Conservation (phyloP, 2,329 filamentous ascomycete genomes). For the Neopestalotiopsis clavispora region DNA sequence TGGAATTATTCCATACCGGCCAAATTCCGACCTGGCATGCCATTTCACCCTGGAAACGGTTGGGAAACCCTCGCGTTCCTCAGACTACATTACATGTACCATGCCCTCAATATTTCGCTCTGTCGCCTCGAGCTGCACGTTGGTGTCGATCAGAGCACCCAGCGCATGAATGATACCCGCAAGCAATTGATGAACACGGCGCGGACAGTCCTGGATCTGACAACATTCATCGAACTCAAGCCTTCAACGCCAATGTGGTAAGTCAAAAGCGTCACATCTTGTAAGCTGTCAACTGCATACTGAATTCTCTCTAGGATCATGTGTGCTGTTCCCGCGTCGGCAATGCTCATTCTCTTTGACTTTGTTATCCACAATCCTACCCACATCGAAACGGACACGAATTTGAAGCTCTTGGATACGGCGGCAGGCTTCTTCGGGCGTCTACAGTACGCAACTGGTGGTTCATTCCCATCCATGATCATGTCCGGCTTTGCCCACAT, state of each 20-base stretch:
- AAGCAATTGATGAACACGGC: slow-evolving; percentile 14
- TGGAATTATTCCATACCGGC: slow-evolving; percentile 6
- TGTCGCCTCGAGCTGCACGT: slow-evolving; percentile 14
- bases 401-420: slow-evolving; percentile 4
- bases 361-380: slow-evolving; percentile 16
- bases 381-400: slow-evolving; percentile 9
- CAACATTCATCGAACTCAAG: slow-evolving; percentile 13
- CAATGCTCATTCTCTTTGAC: slow-evolving; percentile 16
- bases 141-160: background rate
- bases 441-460: slow-evolving; percentile 12
- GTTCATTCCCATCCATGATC: background rate
- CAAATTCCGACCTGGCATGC: slow-evolving; percentile 12
- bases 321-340: slow-evolving; percentile 10
- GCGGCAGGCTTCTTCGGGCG: slow-evolving; percentile 8
- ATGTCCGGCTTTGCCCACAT: slow-evolving; percentile 16
- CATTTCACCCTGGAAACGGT: background rate
- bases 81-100: slow-evolving; percentile 8
- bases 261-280: background rate
- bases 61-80: slow-evolving; percentile 4
- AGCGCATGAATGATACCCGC: slow-evolving; percentile 8
- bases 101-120: slow-evolving; percentile 10
- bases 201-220: slow-evolving; percentile 9
- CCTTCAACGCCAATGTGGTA: slow-evolving; percentile 16
- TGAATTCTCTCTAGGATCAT: background rate
- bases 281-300: background rate